These are phyloP conservation scores for Boletales sp. DNA, from an alignment of 768 basidiomycete genomes.

Conservation along the genomic window DNA sequence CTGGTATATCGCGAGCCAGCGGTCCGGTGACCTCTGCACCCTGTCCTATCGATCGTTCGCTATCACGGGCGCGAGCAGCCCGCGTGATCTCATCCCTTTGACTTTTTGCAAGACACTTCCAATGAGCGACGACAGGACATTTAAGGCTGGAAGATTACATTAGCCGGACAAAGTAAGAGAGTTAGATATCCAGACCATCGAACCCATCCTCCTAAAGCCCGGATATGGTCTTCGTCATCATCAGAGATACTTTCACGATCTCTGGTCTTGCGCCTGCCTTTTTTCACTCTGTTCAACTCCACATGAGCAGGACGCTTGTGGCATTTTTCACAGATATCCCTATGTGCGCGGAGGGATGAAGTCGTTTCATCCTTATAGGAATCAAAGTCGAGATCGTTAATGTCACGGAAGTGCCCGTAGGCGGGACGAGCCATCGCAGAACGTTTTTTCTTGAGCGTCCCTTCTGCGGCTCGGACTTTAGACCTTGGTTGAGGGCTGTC, in stretches of 20 bases:
- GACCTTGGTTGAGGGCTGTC: constrained; percentile 23
- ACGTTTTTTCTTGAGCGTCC: constrained; percentile 28
- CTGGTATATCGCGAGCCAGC: constrained; percentile 33
- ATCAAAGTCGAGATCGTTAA: constrained; percentile 40
- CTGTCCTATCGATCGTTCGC: constrained; percentile 34
- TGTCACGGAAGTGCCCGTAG: constrained; percentile 45
- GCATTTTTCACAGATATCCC: constrained; percentile 70
- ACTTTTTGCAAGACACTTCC: constrained; percentile 62
- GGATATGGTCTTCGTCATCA: constrained; percentile 50
- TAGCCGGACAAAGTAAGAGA: constrained; percentile 2
- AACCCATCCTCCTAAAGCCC: constrained; percentile 74
- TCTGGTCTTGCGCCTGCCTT: constrained; percentile 38
- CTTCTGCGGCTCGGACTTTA: constrained; percentile 1
- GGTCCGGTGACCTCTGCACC: constrained; percentile 20
- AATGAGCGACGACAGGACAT: constrained; percentile 76
- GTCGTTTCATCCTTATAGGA: constrained; percentile 54
- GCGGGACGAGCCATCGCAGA: constrained; percentile 41
- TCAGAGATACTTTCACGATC: constrained; percentile 42
- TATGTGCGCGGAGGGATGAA: constrained; percentile 55
- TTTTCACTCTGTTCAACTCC: constrained; percentile 42
- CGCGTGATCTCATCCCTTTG: constrained; percentile 73
- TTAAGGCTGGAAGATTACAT: constrained; percentile 49
- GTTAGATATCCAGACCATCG: constrained; percentile 57
- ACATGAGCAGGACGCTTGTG: constrained; percentile 55
- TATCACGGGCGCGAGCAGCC: constrained; percentile 56